Conservation (phyloP, 805 yeast species). For the Sugiyamaella chiloensis region DNA sequence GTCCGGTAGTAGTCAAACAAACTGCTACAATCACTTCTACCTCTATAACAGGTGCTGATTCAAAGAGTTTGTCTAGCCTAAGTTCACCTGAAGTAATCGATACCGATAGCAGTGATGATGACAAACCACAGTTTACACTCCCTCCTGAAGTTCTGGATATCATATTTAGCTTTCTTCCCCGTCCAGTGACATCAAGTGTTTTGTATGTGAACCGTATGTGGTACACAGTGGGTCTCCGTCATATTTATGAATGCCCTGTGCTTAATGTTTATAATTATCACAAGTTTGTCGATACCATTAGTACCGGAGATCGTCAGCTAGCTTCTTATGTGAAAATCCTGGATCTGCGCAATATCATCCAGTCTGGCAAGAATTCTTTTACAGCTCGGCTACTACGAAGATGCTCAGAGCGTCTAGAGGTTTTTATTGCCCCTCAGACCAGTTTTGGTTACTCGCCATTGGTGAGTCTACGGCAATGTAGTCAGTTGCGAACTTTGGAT, state of each 20-base stretch:
- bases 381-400: slow-evolving; percentile 80
- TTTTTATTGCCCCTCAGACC: slow-evolving; percentile 88
- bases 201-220: slow-evolving; percentile 61
- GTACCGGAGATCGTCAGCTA: slow-evolving; percentile 32
- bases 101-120: slow-evolving; percentile 1
- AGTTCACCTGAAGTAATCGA: slow-evolving; percentile 3
- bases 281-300: slow-evolving; percentile 66
- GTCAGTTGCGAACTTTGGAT: slow-evolving; percentile 61
- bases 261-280: slow-evolving; percentile 66
- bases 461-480: slow-evolving; percentile 73
- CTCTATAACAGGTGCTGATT: neutral
- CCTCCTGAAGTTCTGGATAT: slow-evolving; percentile 51
- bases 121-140: slow-evolving; percentile 25
- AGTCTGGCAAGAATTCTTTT: slow-evolving; percentile 86
- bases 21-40: no score
- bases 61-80: neutral
- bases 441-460: slow-evolving; percentile 91
- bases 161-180: slow-evolving; percentile 34
- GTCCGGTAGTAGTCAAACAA: slow-evolving; percentile 11
- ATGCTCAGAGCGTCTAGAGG: slow-evolving; percentile 60
- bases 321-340: slow-evolving; percentile 53
- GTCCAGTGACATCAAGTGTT: slow-evolving; percentile 38
- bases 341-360: slow-evolving; percentile 77
- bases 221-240: slow-evolving; percentile 58
- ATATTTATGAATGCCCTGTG: slow-evolving; percentile 61